Conservation (phyloP, 2,329 filamentous ascomycete species). For the Penicillium sclerotigenum region DNA sequence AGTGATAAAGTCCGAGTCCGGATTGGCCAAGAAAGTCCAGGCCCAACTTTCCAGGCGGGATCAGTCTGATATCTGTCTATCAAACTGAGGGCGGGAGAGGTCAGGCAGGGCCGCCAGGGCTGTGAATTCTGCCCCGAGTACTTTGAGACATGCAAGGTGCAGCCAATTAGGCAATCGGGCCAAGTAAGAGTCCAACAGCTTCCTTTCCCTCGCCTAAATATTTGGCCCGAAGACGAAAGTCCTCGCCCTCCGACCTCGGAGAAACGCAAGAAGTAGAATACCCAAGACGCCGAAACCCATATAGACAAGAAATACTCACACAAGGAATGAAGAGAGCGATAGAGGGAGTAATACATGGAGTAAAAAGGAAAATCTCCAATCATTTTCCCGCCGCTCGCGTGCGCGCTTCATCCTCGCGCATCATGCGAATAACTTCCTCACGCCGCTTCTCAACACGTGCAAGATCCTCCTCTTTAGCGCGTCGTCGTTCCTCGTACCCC, state of each 20-base stretch:
- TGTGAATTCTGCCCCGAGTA: too few relatives aligned
- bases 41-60: neutral
- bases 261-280: slow-evolving; percentile 15
- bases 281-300: slow-evolving; percentile 17
- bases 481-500: slow-evolving; percentile 66
- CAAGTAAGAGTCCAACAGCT: neutral
- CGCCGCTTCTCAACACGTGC: slow-evolving; percentile 39
- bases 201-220: neutral
- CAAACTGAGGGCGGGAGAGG: neutral
- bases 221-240: neutral
- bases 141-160: neutral
- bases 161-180: neutral
- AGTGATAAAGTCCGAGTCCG: slow-evolving; percentile 1
- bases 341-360: neutral
- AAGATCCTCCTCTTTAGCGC: slow-evolving; percentile 63
- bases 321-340: slow-evolving; percentile 6
- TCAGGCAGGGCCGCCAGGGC: too few relatives aligned
- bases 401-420: slow-evolving; percentile 38
- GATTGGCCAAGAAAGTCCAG: neutral
- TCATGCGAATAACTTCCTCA: slow-evolving; percentile 42
- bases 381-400: slow-evolving; percentile 17
- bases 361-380: slow-evolving; percentile 4
- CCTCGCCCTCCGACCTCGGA: neutral
- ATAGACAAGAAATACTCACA: slow-evolving; percentile 21
- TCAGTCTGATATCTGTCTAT: neutral